Evolutionary conservation across 2,329 filamentous ascomycete species (phyloP), one percentile per base, ranked within the genome.

Genomic region (Colletotrichum chrysophilum): DNA sequence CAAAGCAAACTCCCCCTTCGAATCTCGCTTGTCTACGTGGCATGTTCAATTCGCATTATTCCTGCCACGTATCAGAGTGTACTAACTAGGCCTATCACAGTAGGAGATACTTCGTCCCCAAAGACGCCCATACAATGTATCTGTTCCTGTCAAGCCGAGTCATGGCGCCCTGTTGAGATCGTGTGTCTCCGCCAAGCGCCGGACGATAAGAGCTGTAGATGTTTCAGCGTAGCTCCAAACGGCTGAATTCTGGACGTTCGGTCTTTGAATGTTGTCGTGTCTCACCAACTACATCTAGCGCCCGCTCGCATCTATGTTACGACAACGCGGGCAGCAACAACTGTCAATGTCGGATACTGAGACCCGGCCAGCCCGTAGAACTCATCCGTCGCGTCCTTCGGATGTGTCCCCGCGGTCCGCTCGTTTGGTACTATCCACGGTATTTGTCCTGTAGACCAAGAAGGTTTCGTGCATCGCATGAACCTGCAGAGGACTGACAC

Each of bases 21-120:
- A 52, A 52, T 21, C 1, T 52, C 43, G 10, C 16, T 13, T 24
- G 2, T 0, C 6, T 52, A 1, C 12, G n/a, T 0, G 12, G 3
- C 10, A 13, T 52, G n/a, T 12, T 52, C n/a, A 1, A 24, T 21
- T 21, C n/a, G n/a, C 1, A 0, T 52, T 13, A 2, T 21, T 52
- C 43, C n/a, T 52, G 43, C n/a, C 10, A 52, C n/a, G 43, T 21
- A 52, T 13, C 10, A 4, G 0, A 1, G 0, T 24, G n/a, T 13
- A 21, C 12, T 0, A 52, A 21, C 10, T 13, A 13, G n/a, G 12
- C n/a, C 10, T 2, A 1, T 21, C n/a, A 21, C 9, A 24, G 43
- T 24, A 21, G n/a, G 0, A 21, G 10, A 10, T 1, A 21, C 10
- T 24, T 13, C 6, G n/a, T 21, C n/a, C 43, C 43, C 12, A 12